Percentiles rank a stretch among this genome's conserved stretches.
Conservation (phyloP, 176 grass and related monocot genomes). For the Musa troglodytarum region DNA sequence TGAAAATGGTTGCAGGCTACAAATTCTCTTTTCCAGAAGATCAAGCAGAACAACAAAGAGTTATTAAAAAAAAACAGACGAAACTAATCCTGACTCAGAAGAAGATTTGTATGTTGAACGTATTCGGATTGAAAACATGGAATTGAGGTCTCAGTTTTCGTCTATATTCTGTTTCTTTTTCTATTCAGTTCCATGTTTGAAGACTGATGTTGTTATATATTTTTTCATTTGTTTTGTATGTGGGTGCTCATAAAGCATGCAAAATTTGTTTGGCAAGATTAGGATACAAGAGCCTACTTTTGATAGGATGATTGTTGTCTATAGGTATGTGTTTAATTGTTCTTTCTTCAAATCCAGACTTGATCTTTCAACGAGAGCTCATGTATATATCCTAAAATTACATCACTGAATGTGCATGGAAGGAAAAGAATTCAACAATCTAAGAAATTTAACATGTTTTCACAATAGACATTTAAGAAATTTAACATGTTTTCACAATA, state of each 20-base stretch:
- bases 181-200: neutral
- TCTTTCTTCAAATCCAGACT: neutral
- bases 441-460: neutral
- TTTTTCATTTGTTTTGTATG: constrained; percentile 3
- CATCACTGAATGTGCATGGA: neutral
- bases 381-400: neutral
- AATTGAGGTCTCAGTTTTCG: constrained; percentile 53
- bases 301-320: constrained; percentile 96
- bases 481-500: neutral
- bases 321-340: constrained; percentile 43
- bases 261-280: constrained; percentile 64
- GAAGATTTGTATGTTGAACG: constrained; percentile 75
- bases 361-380: neutral
- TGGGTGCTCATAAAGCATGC: constrained; percentile 36
- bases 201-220: neutral
- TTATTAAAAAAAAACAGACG: constrained; percentile 70
- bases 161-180: neutral
- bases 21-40: constrained; percentile 70
- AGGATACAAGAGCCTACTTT: constrained; percentile 97
- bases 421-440: neutral
- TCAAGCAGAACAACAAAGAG: constrained; percentile 30
- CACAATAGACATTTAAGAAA: neutral
- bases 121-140: constrained; percentile 79
- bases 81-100: constrained; percentile 41
- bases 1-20: constrained; percentile 36